A percentile compares a stretch with the other conserved stretches of the same genome.
phyloP scores from a whole-genome alignment of 2,329 filamentous ascomycete genomes.

The Curvularia hawaiiensis region DNA sequence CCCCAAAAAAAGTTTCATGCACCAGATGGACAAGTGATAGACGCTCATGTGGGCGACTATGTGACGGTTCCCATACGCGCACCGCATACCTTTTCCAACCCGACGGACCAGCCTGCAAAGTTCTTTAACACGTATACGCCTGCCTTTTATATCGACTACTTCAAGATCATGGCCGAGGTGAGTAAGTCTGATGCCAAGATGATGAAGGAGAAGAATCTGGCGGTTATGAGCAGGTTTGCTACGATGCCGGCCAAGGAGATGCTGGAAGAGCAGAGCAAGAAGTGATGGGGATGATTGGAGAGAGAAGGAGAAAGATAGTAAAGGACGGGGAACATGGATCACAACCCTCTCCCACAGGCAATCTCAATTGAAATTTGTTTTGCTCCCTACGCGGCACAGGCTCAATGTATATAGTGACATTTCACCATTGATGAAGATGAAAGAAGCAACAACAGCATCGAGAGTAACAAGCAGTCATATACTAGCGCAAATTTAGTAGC shows the following conservation, averaged over 20 bases:
- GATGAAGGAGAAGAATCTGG: slow-evolving; percentile 55
- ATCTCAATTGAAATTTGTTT: too few species aligned
- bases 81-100: slow-evolving; percentile 63
- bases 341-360: too few species aligned
- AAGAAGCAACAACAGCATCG: too few species aligned
- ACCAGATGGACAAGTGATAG: slow-evolving; percentile 51
- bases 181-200: slow-evolving; percentile 53
- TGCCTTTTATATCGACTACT: slow-evolving; percentile 63
- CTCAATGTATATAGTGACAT: too few species aligned
- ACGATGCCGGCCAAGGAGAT: slow-evolving; percentile 54
- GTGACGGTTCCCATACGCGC: slow-evolving; percentile 60
- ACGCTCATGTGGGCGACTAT: slow-evolving; percentile 59
- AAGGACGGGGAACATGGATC: too few species aligned
- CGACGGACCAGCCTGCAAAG: slow-evolving; percentile 58
- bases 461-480: too few species aligned
- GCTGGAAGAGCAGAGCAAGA: slow-evolving; percentile 32
- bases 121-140: slow-evolving; percentile 65
- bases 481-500: too few species aligned
- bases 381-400: too few species aligned
- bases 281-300: neutral
- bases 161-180: slow-evolving; percentile 57
- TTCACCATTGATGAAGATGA: too few species aligned
- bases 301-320: too few species aligned
- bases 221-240: slow-evolving; percentile 58
- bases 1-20: slow-evolving; percentile 51